phyloP scores from a whole-genome alignment of 805 yeast genomes.

The Candida hungchunana region DNA sequence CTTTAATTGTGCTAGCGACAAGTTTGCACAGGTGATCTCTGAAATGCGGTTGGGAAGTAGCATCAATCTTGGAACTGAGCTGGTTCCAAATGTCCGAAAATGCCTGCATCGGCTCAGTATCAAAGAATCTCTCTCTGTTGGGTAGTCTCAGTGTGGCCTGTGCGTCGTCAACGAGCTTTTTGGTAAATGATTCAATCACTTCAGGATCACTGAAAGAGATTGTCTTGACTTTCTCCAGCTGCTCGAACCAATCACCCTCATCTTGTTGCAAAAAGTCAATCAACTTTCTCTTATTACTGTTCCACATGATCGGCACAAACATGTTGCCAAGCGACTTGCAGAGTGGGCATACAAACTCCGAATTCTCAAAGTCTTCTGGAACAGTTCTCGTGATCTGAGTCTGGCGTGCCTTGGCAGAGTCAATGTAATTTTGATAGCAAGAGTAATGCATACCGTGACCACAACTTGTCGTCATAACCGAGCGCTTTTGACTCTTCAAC shows the following conservation, averaged over 20 bases:
- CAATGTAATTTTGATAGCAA: slow-evolving; percentile 65
- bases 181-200: slow-evolving; percentile 3
- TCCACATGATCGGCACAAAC: slow-evolving; percentile 73
- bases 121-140: slow-evolving; percentile 8
- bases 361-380: slow-evolving; percentile 67
- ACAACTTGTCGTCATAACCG: slow-evolving; percentile 57
- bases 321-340: slow-evolving; percentile 85
- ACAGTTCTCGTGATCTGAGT: slow-evolving; percentile 77
- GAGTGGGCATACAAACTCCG: slow-evolving; percentile 83
- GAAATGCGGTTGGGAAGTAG: slow-evolving; percentile 29
- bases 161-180: slow-evolving; percentile 12
- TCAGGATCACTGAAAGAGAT: slow-evolving; percentile 9
- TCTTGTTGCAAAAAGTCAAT: slow-evolving; percentile 9
- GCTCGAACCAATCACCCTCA: slow-evolving; percentile 17
- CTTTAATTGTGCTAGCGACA: slow-evolving; percentile 54
- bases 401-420: slow-evolving; percentile 49
- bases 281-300: slow-evolving; percentile 36
- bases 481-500: slow-evolving; percentile 31
- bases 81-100: slow-evolving; percentile 8
- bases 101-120: slow-evolving; percentile 3
- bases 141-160: slow-evolving; percentile 6
- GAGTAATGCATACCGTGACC: slow-evolving; percentile 91
- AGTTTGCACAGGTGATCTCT: slow-evolving; percentile 28
- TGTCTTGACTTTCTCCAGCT: slow-evolving; percentile 10
- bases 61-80: slow-evolving; percentile 24